A percentile compares a stretch with the other conserved stretches of the same genome.
These are phyloP conservation scores for Avicennia marina DNA, from an alignment of 257 asterid species.

Conservation along the genomic window DNA sequence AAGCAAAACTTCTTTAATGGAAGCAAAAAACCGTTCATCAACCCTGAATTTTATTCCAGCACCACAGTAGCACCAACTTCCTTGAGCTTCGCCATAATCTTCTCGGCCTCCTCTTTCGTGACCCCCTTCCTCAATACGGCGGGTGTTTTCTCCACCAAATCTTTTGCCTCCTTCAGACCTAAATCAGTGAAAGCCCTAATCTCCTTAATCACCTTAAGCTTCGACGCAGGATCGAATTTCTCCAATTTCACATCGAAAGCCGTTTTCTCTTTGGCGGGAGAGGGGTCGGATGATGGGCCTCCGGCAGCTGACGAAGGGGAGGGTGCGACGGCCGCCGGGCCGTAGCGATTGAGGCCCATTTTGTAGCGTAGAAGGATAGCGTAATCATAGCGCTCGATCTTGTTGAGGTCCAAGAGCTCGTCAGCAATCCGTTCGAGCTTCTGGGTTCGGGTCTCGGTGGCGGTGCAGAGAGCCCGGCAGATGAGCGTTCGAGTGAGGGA, in stretches of 20 bases:
- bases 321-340: constrained; percentile 48
- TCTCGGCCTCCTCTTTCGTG: constrained; percentile 70
- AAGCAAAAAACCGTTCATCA: background rate
- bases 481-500: constrained; percentile 28
- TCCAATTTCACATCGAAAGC: constrained; percentile 70
- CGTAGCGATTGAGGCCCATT: constrained; percentile 63
- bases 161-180: constrained; percentile 87
- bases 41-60: constrained; percentile 40
- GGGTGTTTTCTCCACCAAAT: constrained; percentile 77
- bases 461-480: constrained; percentile 43
- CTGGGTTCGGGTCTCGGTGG: constrained; percentile 36
- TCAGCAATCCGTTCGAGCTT: constrained; percentile 81
- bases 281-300: constrained; percentile 29
- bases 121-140: constrained; percentile 73
- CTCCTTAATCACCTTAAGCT: constrained; percentile 87
- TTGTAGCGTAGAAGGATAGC: constrained; percentile 55
- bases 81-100: constrained; percentile 70
- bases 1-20: background rate
- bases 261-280: constrained; percentile 59
- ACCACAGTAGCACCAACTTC: constrained; percentile 73
- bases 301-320: constrained; percentile 23
- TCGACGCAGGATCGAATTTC: constrained; percentile 62
- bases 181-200: constrained; percentile 71
- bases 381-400: constrained; percentile 74
- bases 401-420: constrained; percentile 59